Conservation (phyloP, 306 rosid species). For the Mucuna pruriens region DNA sequence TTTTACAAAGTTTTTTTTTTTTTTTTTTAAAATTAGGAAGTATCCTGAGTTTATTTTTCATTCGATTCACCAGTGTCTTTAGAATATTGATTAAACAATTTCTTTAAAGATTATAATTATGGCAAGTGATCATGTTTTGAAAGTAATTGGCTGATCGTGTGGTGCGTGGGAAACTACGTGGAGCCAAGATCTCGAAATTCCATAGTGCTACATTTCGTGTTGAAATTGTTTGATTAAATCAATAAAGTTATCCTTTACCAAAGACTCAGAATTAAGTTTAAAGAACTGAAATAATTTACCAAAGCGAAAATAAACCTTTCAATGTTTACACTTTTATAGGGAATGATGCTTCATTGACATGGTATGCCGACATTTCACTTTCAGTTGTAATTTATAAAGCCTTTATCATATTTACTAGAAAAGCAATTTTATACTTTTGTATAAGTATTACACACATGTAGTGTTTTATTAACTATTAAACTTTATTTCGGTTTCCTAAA, state of each 20-base stretch:
- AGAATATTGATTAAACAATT: not conserved
- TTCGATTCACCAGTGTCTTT: not conserved
- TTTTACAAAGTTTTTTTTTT: not conserved
- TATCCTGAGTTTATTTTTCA: too few species aligned
- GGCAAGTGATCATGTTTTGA: not conserved
- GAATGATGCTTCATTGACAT: not conserved
- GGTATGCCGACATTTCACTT: not conserved
- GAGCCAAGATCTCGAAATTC: not conserved
- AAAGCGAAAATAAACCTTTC: not conserved
- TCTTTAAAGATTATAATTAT: not conserved
- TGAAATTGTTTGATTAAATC: not conserved
- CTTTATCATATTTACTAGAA: not conserved
- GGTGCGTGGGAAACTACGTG: not conserved
- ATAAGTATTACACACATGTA: not conserved
- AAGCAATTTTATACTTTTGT: not conserved
- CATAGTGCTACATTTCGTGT: not conserved
- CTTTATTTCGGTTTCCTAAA: not conserved
- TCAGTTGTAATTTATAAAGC: not conserved
- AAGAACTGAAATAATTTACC: not conserved
- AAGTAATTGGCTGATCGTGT: not conserved
- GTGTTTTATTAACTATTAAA: not conserved
- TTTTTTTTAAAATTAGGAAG: not conserved
- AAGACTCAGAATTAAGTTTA: not conserved
- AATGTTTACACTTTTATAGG: not conserved
- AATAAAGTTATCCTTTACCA: not conserved